Conservation (phyloP, 2,329 filamentous ascomycete species). For the Aspergillus jensenii region DNA sequence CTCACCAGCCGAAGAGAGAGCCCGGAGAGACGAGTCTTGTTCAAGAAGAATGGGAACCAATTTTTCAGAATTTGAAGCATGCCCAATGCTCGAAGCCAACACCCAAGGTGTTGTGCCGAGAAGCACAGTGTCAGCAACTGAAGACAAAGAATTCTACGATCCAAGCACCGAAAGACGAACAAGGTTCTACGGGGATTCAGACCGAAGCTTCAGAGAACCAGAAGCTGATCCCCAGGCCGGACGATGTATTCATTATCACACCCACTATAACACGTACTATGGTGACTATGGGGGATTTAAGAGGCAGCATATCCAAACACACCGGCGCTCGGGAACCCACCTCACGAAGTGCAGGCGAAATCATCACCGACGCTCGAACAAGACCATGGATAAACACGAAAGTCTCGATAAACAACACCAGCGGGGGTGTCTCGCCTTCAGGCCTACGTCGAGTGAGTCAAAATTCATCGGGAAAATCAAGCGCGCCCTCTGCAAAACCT, state of each 20-base stretch:
- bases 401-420: constrained; percentile 2
- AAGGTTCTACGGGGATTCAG: constrained; percentile 10
- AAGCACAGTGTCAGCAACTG: constrained; percentile 17
- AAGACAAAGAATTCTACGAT: constrained; percentile 20
- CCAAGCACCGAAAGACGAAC: constrained; percentile 26
- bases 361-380: constrained; percentile 27
- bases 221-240: constrained; percentile 18
- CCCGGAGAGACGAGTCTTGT: constrained; percentile 20
- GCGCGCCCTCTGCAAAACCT: constrained; percentile 19
- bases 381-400: constrained; percentile 2
- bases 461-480: constrained; percentile 25
- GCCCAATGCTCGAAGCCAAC: constrained; percentile 35
- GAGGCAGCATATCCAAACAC: constrained; percentile 16
- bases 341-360: constrained; percentile 25
- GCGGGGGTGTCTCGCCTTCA: constrained; percentile 25
- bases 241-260: constrained; percentile 40
- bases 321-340: constrained; percentile 17
- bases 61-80: constrained; percentile 37
- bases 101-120: constrained; percentile 25
- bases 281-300: constrained; percentile 31
- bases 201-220: constrained; percentile 15
- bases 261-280: constrained; percentile 44
- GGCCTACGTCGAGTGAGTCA: constrained; percentile 26
- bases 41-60: constrained; percentile 29
- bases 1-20: constrained; percentile 9